A percentile compares a stretch with the other conserved stretches of the same genome.
phyloP scores from a whole-genome alignment of 768 basidiomycete species.

The Cyclocybe cylindracea region DNA sequence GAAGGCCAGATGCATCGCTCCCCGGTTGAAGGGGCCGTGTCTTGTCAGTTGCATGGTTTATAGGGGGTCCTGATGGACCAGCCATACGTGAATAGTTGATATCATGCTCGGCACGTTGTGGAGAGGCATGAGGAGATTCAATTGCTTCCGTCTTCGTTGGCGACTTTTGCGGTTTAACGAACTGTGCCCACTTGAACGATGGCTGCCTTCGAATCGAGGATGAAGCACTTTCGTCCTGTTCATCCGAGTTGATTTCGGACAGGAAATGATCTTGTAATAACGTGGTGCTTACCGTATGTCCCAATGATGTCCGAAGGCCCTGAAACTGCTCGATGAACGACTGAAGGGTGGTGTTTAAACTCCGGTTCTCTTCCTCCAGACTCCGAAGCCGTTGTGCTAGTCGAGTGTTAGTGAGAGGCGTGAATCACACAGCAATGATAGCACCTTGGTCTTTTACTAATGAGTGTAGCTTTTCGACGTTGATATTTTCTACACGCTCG shows the following conservation, averaged over 20 bases:
- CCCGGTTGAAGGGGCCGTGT: conserved; percentile 31
- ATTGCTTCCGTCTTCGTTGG: conserved; percentile 71
- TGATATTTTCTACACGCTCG: conserved; percentile 39
- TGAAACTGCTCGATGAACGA: conserved; percentile 69
- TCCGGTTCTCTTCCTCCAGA: conserved; percentile 80
- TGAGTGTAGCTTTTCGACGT: conserved; percentile 65
- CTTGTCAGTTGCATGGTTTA: conserved; percentile 29
- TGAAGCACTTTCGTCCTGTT: conserved; percentile 33
- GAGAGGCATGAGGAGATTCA: conserved; percentile 81
- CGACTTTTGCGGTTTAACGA: conserved; percentile 73
- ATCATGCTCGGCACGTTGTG: conserved; percentile 78
- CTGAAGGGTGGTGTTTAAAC: conserved; percentile 62
- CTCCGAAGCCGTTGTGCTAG: conserved; percentile 66
- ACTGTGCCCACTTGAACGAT: conserved; percentile 89
- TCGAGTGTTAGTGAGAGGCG: background rate
- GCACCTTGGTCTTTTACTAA: conserved; percentile 77
- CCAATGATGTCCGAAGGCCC: conserved; percentile 36
- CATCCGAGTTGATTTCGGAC: background rate
- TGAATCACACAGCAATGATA: conserved; percentile 6
- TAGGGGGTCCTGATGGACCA: conserved; percentile 26
- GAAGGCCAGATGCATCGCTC: conserved; percentile 33
- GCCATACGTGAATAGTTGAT: conserved; percentile 39
- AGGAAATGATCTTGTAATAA: background rate
- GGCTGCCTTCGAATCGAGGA: conserved; percentile 66
- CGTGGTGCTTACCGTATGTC: conserved; percentile 37